Evolutionary conservation across 2,329 filamentous ascomycete genomes (phyloP), one percentile per base, ranked within the genome.

Genomic region (Cercospora sp.): DNA sequence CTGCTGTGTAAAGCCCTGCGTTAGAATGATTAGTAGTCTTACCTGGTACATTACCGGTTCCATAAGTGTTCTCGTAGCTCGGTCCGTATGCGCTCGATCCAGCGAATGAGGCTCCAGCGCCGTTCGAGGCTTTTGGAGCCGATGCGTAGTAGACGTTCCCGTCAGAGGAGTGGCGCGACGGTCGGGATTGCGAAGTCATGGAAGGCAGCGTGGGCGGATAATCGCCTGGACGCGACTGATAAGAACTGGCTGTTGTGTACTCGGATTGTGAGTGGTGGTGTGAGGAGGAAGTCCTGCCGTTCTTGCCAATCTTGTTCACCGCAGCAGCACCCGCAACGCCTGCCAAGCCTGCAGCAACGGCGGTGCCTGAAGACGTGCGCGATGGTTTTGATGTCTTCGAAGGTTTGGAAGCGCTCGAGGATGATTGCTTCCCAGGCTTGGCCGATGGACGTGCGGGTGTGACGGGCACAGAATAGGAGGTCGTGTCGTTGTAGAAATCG

Each of bases 401-500:
- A 31, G 64, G 69, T 59, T 65, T 70, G 60, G 68, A 67, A 23
- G 67, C 73, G 71, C 69, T 75, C 64, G 48, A 68, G 10, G 69
- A 67, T 36, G 66, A 69, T 28, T 66, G 67, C 60, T 72, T 71
- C 33, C 65, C 74, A 30, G 80, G 80, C 69, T 80, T 81, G 1
- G 78, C 68, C 9, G 63, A 40, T n/a, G 79, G 75, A 28, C 72
- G 73, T 8, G 69, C 69, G 20, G 72, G 69, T 20, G 73, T 72
- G 20, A 64, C 63, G 45, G 71, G 71, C 2, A 67, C 68, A n/a
- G 66, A 69, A 48, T 59, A 57, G 51, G 63, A 64, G 12, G 69
- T 68, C 58, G 69, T 68, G 63, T 69, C 77, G 48, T 76, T 78
- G 73, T 84, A 89, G 76, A 87, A 89, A 13, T 85, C 84, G 5